Percentiles rank a stretch among this genome's conserved stretches.
Conservation (phyloP, 352 stramenopile species). For the Globisporangium yorkense region DNA sequence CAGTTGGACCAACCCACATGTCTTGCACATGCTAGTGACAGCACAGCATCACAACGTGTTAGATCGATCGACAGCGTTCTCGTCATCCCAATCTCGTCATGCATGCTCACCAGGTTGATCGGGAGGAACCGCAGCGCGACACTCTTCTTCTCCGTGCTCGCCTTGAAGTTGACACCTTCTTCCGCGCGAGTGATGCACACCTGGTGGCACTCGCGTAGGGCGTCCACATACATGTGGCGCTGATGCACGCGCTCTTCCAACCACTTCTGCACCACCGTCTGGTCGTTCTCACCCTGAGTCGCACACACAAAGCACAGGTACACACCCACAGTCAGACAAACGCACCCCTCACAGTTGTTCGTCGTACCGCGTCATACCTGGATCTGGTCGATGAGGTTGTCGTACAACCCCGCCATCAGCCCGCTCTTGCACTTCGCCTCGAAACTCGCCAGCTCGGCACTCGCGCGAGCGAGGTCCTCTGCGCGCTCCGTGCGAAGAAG, state of each 20-base stretch:
- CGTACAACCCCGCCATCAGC: conserved; percentile 53
- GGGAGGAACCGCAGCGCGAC: conserved; percentile 64
- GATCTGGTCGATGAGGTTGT: conserved; percentile 86
- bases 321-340: neutral
- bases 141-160: conserved; percentile 82
- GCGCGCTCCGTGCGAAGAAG: conserved; percentile 47
- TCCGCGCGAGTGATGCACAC: conserved; percentile 60
- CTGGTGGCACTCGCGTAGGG: conserved; percentile 61
- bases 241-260: conserved; percentile 65
- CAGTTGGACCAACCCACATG: conserved; percentile 72
- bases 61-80: neutral
- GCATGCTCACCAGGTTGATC: conserved; percentile 53
- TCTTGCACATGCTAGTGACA: conserved; percentile 61
- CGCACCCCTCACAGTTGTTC: neutral
- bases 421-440: conserved; percentile 63
- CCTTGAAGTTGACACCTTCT: conserved; percentile 74
- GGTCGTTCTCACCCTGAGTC: conserved; percentile 56
- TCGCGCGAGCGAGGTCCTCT: conserved; percentile 45
- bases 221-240: conserved; percentile 62
- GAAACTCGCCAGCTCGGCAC: conserved; percentile 44
- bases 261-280: conserved; percentile 64
- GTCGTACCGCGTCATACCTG: conserved; percentile 16
- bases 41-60: neutral
- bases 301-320: neutral
- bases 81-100: neutral